Evolutionary conservation across 202 grass and related monocot genomes (phyloP), one percentile per base, ranked within the genome.

Genomic region (Panicum virgatum): DNA sequence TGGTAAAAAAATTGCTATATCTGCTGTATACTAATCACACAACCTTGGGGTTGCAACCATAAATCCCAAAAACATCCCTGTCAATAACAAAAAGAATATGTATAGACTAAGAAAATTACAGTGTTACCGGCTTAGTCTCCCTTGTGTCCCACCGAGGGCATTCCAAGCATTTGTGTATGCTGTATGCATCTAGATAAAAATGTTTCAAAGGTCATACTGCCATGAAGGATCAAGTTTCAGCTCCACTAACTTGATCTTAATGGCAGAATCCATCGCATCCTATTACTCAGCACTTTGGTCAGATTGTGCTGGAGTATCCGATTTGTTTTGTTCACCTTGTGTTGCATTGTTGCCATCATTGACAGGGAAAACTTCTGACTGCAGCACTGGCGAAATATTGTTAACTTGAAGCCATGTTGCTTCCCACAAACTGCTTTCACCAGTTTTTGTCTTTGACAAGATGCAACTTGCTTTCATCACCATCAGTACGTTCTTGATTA

Each of bases 321-420:
- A 64, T 62, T 80, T 74, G 47, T 66, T 86, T 79, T 72, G 62
- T 76, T 86, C 48, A 47, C 40, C 69, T 69, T 64, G 32, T 43
- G 66, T 46, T 56, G 37, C 6, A 0, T 11, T 23, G 12, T 88
- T 78, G 13, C 64, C 70, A 50, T 93, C 86, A 14, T 91, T 84
- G 76, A 73, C 78, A 42, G 87, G 88, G 59, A 96, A 92, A 66
- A 96, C 76, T 90, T 99, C 89, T 58, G 70, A 66, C 62, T 90
- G 90, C 79, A 99, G 81, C 20, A 78, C 85, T 12, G 86, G 97
- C 1, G 54, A 57, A 79, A 99, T 87, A 47, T 90, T 96, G 84
- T 89, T 89, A 69, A 94, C 91, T 77, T 89, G 89, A 80, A 88
- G 81, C 91, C 90, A 96, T n/a, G 97, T 99, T 81, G 89, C 70